Conservation (phyloP, 345 rosid genomes). For the Citrus australasica region DNA sequence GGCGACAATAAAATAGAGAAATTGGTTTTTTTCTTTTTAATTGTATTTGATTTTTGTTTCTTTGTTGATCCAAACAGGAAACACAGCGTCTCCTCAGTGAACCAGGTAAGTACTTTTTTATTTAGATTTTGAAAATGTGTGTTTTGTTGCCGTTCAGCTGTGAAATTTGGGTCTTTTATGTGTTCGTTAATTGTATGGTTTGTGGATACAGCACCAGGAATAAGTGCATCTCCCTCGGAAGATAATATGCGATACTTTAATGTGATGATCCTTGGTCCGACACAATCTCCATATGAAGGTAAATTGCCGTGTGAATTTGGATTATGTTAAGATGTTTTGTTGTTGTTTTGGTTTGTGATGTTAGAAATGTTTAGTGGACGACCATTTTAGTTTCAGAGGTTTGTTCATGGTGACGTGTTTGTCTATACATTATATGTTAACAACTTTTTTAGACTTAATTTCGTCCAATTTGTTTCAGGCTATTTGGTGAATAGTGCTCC, state of each 20-base stretch:
- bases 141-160: neutral
- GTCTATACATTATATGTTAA: neutral
- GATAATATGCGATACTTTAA: conserved; percentile 95
- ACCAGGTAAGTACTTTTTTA: conserved; percentile 55
- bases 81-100: conserved; percentile 99
- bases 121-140: neutral
- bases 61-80: conserved; percentile 52
- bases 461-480: neutral
- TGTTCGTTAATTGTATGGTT: conserved; percentile 15
- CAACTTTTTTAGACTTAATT: neutral
- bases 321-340: neutral
- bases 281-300: conserved; percentile 99
- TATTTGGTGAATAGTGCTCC: neutral
- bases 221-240: conserved; percentile 96
- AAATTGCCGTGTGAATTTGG: neutral
- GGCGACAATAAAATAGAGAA: neutral
- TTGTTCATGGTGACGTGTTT: neutral
- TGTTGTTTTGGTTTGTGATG: neutral
- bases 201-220: conserved; percentile 77
- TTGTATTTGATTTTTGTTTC: neutral
- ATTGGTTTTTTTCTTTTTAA: neutral
- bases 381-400: neutral
- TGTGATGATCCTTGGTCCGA: conserved; percentile 95
- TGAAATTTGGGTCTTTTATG: conserved; percentile 11
- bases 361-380: neutral